A percentile compares a stretch with the other conserved stretches of the same genome.
Evolutionary conservation across 208 protist genomes (phyloP).

Genomic region (Trypanosoma scelopori): DNA sequence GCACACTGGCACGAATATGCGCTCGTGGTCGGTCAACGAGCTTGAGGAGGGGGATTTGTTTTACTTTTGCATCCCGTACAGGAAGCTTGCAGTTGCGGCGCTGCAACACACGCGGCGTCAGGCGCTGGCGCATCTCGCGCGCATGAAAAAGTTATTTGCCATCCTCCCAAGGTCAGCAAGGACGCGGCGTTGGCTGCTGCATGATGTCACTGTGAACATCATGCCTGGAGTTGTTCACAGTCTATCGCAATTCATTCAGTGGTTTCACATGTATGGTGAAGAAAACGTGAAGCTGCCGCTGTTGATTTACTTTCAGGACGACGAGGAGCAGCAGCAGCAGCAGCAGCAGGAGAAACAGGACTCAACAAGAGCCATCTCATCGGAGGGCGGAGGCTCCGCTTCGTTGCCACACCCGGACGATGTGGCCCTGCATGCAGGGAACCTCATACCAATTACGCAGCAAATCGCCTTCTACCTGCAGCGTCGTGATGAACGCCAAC

Average conservation of each 20-base stretch:
- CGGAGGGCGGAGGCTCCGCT: neutral
- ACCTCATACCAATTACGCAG: constrained; percentile 24
- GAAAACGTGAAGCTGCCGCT: constrained; percentile 31
- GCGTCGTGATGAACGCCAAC: neutral
- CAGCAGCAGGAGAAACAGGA: neutral
- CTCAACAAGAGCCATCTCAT: too few species aligned
- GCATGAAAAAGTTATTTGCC: constrained; percentile 29
- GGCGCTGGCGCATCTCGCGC: constrained; percentile 4
- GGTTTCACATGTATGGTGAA: constrained; percentile 27
- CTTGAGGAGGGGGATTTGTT: constrained; percentile 37
- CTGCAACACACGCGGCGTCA: constrained; percentile 17
- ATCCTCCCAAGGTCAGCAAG: constrained; percentile 29
- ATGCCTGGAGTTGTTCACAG: constrained; percentile 28
- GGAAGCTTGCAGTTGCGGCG: constrained; percentile 12
- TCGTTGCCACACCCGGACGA: constrained; percentile 10
- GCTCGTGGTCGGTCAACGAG: constrained; percentile 19
- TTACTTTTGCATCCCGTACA: constrained; percentile 32
- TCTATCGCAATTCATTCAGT: constrained; percentile 32
- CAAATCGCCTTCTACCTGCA: constrained; percentile 31
- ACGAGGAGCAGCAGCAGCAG: neutral
- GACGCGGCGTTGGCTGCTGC: constrained; percentile 29
- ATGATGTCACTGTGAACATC: constrained; percentile 33
- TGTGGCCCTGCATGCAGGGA: constrained; percentile 28
- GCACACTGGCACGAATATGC: constrained; percentile 27
- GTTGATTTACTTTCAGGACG: constrained; percentile 30